phyloP scores from a whole-genome alignment of 2,329 filamentous ascomycete genomes.

The Aspergillus pseudotamarii region DNA sequence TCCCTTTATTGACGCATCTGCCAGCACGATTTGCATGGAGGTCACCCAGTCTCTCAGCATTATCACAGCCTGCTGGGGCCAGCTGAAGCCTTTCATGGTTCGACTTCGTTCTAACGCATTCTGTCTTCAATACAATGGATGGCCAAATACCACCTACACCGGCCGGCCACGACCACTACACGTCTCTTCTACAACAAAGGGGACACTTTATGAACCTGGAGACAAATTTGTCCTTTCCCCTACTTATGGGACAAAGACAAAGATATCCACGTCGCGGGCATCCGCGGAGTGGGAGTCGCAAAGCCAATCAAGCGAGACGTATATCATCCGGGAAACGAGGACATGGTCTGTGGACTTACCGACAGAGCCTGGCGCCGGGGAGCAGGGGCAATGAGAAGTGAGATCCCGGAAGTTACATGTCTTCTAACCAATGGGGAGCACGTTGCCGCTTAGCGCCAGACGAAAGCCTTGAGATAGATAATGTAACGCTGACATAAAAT shows the following conservation, averaged over 20 bases:
- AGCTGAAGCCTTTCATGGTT: constrained; percentile 26
- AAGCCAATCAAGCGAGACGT: constrained; percentile 21
- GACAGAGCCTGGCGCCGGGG: no score
- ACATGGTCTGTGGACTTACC: neutral
- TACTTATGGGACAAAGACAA: constrained; percentile 3
- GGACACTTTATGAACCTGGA: neutral
- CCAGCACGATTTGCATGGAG: constrained; percentile 20
- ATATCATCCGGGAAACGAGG: constrained; percentile 19
- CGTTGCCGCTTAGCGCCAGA: no score
- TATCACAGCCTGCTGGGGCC: constrained; percentile 27
- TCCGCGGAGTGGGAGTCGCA: constrained; percentile 15
- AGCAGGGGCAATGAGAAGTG: no score
- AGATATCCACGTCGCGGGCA: neutral
- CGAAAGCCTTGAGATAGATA: no score
- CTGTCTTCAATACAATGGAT: constrained; percentile 12
- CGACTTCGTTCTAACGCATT: constrained; percentile 24
- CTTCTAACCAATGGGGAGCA: no score
- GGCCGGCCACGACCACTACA: neutral
- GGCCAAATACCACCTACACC: neutral
- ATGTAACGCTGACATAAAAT: no score
- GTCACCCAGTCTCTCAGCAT: constrained; percentile 27
- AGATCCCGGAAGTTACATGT: no score
- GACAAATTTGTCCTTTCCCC: neutral
- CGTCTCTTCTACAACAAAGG: neutral
- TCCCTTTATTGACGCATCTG: constrained; percentile 18